Base-by-base conservation (phyloP, 1,284 basidiomycete species). In the Leccinum brunneo-olivaceum region DNA sequence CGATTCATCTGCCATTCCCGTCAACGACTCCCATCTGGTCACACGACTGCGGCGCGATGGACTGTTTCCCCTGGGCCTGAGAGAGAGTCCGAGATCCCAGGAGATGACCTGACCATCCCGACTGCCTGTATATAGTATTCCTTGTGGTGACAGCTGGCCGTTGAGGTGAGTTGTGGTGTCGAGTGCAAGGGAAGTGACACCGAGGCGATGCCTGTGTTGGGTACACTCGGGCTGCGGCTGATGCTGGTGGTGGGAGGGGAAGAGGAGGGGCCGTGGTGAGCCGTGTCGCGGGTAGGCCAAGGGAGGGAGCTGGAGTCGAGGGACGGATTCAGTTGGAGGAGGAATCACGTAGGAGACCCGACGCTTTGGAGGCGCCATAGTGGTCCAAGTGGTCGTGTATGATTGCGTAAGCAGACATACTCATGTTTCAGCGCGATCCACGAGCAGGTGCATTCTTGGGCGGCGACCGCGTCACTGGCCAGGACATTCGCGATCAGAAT, bases 401-500 rank as follows among this genome's bases (percentile, higher is more conserved):
- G 39, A 44, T 61, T 61, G 60, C 60, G 56, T 62, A 62, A 58
- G 58, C 56, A 44, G 15, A 38, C 34, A 35, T 46, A 11, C 37
- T 41, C 58, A 88, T 90, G 79, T 90, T 87, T 60, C 85, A 88
- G 77, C 81, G 87, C 62, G 87, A 90, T 77, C 83, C 87, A 48
- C 71, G 83, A 57, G 85, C 84, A 52, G 90, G 90, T 45, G 84
- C 88, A 34, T 97, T 98, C 65, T 75, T 97, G 34, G 94, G 94
- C 50, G 94, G 94, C 32, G 88, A 95, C 67, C 79, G 94, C 62
- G 83, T 95, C 27, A 89, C 90, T 58, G 94, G 94, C 9, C 90
- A 94, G 61, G 94, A 97, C 66, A 90, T 98, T 47, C 81, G 94
- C 50, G 92, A 97, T 71, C 92, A 96, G 70, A 95, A 95, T 82